These are phyloP conservation scores for Torulaspora quercuum DNA, from an alignment of 805 yeast genomes.

Conservation along the genomic window DNA sequence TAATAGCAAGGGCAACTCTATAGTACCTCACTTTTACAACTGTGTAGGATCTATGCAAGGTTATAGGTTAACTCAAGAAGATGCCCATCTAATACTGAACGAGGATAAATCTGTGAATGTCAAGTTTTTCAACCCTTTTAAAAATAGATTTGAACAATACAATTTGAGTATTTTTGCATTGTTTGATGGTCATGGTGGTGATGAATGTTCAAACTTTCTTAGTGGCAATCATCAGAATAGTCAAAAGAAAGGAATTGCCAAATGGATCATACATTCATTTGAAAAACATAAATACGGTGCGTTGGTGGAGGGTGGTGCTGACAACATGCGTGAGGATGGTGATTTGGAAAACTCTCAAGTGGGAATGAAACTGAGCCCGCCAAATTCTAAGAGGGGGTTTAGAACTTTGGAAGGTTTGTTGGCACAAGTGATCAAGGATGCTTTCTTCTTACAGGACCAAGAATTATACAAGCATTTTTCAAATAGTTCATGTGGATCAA, in stretches of 20 bases:
- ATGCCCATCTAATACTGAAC: constrained; percentile 58
- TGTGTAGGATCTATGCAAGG: constrained; percentile 78
- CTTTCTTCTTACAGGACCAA: constrained; percentile 46
- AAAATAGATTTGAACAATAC: constrained; percentile 25
- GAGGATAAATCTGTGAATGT: constrained; percentile 43
- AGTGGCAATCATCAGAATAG: constrained; percentile 32
- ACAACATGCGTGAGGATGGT: constrained; percentile 6
- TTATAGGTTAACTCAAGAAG: constrained; percentile 70
- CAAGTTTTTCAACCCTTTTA: constrained; percentile 31
- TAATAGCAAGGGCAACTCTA: constrained; percentile 1
- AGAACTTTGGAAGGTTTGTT: constrained; percentile 37
- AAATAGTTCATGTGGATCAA: constrained; percentile 49
- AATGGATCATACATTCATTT: constrained; percentile 32
- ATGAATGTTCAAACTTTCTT: constrained; percentile 53
- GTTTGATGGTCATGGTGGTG: constrained; percentile 83
- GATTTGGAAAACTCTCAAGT: neutral
- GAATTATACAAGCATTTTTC: constrained; percentile 41
- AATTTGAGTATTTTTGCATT: constrained; percentile 56
- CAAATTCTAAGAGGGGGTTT: constrained; percentile 22
- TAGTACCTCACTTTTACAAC: constrained; percentile 45
- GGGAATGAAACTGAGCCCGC: constrained; percentile 9
- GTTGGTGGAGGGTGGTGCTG: constrained; percentile 10
- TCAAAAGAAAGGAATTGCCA: constrained; percentile 26
- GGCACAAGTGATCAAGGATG: constrained; percentile 40
- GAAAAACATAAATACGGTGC: constrained; percentile 33